phyloP scores from a whole-genome alignment of 2,329 filamentous ascomycete genomes.

The Xylariaceae sp. region DNA sequence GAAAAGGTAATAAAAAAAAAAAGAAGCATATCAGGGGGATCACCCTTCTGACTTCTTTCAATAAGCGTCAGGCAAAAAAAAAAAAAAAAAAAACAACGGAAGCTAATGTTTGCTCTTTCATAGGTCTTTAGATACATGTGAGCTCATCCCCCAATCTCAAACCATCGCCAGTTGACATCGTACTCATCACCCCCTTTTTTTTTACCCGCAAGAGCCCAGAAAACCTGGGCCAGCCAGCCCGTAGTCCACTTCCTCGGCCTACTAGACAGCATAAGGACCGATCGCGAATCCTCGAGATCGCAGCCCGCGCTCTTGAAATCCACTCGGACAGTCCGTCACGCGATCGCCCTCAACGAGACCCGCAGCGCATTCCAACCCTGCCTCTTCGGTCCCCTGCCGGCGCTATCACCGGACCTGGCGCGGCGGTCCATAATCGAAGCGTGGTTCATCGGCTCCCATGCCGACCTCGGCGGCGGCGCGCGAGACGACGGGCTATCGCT shows the following conservation, averaged over 20 bases:
- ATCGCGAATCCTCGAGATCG: conserved; percentile 27
- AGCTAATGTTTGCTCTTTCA: neutral
- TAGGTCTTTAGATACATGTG: conserved; percentile 19
- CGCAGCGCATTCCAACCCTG: conserved; percentile 22
- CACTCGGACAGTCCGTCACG: conserved; percentile 34
- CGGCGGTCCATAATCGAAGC: conserved; percentile 33
- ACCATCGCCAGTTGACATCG: neutral
- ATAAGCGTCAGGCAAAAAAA: neutral
- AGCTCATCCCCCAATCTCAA: neutral
- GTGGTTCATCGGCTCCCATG: conserved; percentile 37
- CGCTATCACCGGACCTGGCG: conserved; percentile 20
- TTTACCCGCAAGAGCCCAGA: conserved; percentile 7
- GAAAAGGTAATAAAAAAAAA: conserved; percentile 7
- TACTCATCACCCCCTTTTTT: conserved; percentile 3
- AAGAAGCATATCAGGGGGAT: too few relatives aligned
- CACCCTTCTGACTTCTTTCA: too few relatives aligned
- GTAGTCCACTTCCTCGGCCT: conserved; percentile 35
- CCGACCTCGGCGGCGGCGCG: conserved; percentile 35
- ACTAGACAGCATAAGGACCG: conserved; percentile 34
- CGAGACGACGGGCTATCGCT: conserved; percentile 35
- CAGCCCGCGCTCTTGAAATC: conserved; percentile 29
- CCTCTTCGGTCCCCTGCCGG: conserved; percentile 25
- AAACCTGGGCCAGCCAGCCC: conserved; percentile 24
- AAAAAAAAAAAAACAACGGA: too few relatives aligned
- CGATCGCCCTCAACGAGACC: conserved; percentile 36